phyloP scores from a whole-genome alignment of 2,329 filamentous ascomycete genomes.

The Magnaporthales sp. region DNA sequence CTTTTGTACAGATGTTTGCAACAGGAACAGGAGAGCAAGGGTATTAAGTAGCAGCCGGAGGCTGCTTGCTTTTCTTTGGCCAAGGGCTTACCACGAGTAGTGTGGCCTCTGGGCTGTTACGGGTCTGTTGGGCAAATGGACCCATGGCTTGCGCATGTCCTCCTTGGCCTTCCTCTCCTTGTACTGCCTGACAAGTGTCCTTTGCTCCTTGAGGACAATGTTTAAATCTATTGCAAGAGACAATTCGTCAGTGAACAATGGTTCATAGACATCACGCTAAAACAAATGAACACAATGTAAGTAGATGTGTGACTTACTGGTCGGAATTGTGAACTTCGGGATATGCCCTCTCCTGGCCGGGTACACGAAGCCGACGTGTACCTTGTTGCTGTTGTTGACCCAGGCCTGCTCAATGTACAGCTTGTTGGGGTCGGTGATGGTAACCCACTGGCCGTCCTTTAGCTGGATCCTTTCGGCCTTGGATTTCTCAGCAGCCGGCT shows the following conservation, averaged over 20 bases:
- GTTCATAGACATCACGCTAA: neutral
- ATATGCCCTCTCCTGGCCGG: neutral
- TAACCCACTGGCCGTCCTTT: conserved; percentile 65
- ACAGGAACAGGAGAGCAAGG: conserved; percentile 2
- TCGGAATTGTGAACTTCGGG: neutral
- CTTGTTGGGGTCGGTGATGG: conserved; percentile 63
- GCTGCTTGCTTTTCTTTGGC: neutral
- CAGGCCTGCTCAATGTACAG: conserved; percentile 91
- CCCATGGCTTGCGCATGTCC: conserved; percentile 70
- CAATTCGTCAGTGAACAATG: neutral
- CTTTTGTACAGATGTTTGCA: neutral
- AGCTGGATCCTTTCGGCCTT: conserved; percentile 54
- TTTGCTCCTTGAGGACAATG: conserved; percentile 86
- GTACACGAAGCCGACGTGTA: neutral
- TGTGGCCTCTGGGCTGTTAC: conserved; percentile 80
- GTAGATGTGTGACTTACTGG: neutral
- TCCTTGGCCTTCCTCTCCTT: conserved; percentile 71
- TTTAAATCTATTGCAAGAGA: conserved; percentile 49
- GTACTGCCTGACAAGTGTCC: conserved; percentile 73
- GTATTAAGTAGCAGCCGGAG: neutral
- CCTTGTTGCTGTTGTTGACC: conserved; percentile 66
- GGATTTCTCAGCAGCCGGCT: conserved; percentile 22
- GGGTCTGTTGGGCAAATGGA: conserved; percentile 77
- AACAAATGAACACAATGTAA: neutral
- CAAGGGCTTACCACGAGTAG: conserved; percentile 67